Percentiles rank a stretch among this genome's conserved stretches.
Evolutionary conservation across 805 yeast species (phyloP).

Genomic region (Teunomyces barrocoloradensis): DNA sequence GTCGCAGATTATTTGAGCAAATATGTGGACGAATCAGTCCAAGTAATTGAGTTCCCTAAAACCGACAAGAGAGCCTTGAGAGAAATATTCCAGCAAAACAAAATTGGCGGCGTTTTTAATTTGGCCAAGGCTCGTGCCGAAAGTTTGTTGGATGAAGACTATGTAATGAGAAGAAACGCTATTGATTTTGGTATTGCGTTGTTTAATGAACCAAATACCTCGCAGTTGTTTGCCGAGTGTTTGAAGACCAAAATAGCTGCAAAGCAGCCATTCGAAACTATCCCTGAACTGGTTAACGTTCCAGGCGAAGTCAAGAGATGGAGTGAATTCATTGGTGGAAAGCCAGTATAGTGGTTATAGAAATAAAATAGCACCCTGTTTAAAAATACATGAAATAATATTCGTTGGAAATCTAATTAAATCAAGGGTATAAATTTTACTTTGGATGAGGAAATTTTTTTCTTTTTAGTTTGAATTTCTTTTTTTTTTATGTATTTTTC

Average conservation of each 20-base stretch:
- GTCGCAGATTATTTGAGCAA: slow-evolving; percentile 68
- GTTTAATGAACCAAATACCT: slow-evolving; percentile 95
- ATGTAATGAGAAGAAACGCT: slow-evolving; percentile 98
- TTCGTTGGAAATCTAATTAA: neutral
- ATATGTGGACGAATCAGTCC: slow-evolving; percentile 46
- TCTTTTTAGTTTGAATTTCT: no score
- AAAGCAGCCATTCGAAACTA: slow-evolving; percentile 47
- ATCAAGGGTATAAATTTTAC: no score
- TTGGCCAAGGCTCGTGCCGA: slow-evolving; percentile 90
- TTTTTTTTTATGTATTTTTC: no score
- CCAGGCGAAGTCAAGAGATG: slow-evolving; percentile 91
- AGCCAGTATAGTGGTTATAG: slow-evolving; percentile 56
- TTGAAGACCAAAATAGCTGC: slow-evolving; percentile 64
- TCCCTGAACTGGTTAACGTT: slow-evolving; percentile 48
- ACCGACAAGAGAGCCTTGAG: slow-evolving; percentile 90
- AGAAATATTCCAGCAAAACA: slow-evolving; percentile 85
- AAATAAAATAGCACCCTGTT: neutral
- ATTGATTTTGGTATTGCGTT: slow-evolving; percentile 96
- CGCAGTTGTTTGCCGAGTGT: slow-evolving; percentile 80
- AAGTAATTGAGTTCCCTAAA: slow-evolving; percentile 85
- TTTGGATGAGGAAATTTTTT: no score
- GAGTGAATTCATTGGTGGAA: slow-evolving; percentile 96
- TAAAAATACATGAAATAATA: neutral
- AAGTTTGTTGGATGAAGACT: slow-evolving; percentile 79
- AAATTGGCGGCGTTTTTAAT: slow-evolving; percentile 86